Percentiles rank a stretch among this genome's conserved stretches.
Evolutionary conservation across 1,284 basidiomycete species (phyloP).

Genomic region (Puccinia novopanici): DNA sequence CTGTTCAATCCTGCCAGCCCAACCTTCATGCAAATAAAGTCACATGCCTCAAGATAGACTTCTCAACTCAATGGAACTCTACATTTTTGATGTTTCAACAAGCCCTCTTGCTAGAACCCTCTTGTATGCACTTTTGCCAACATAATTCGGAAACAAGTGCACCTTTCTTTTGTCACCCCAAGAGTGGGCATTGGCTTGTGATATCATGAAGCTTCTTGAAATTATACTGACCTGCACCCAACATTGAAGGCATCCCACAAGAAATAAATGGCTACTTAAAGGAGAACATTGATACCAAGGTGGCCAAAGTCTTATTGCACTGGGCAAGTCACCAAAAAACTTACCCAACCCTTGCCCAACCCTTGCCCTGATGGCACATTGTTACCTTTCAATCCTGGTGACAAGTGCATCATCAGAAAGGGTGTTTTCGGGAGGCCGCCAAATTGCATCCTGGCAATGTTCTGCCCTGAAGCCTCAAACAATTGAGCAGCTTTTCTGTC

Average conservation of each 20-base stretch:
- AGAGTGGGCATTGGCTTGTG: background rate
- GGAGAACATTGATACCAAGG: too few species aligned
- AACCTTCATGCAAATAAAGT: background rate
- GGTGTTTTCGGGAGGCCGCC: constrained; percentile 3
- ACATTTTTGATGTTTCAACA: background rate
- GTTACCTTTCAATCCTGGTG: background rate
- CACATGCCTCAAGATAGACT: background rate
- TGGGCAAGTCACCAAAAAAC: background rate
- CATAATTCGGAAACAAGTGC: background rate
- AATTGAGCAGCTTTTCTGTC: constrained; percentile 1
- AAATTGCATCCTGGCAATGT: background rate
- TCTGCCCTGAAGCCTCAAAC: background rate
- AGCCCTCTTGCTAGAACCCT: background rate
- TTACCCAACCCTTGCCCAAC: background rate
- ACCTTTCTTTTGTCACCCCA: background rate
- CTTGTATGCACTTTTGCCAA: background rate
- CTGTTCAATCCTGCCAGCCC: background rate
- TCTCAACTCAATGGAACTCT: too few species aligned
- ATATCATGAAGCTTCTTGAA: background rate
- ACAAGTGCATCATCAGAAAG: constrained; percentile 18
- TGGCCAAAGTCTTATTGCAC: background rate
- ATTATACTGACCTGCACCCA: background rate
- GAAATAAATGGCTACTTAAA: background rate
- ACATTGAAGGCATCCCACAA: background rate
- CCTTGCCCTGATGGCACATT: background rate